A percentile compares a stretch with the other conserved stretches of the same genome.
Evolutionary conservation across 73 alveolate species (phyloP).

Genomic region (Symbiodinium pilosum): DNA sequence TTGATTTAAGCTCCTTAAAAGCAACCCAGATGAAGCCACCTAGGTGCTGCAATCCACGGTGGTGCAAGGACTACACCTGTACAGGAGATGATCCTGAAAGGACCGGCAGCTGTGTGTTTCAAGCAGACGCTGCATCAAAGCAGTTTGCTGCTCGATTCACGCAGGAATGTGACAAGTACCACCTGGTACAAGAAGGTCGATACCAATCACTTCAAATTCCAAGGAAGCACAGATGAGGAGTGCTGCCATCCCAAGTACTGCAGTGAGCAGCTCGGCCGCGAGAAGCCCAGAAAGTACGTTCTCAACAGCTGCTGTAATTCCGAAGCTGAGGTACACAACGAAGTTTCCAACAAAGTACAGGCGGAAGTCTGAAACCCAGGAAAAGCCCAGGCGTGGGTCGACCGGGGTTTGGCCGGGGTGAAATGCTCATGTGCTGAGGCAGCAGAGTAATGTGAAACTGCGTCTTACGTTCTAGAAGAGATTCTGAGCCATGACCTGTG

Average conservation of each 20-base stretch:
- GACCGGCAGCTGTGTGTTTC: not conserved
- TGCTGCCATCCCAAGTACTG: slow-evolving; percentile 79
- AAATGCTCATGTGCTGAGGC: not conserved
- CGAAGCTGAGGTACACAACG: slow-evolving; percentile 17
- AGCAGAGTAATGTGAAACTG: not conserved
- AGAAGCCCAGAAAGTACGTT: not conserved
- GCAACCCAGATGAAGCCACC: too few species aligned
- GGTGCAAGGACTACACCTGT: slow-evolving; percentile 79
- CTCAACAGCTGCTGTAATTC: not conserved
- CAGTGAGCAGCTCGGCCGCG: slow-evolving; percentile 37
- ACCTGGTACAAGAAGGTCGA: slow-evolving; percentile 69
- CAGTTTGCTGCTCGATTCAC: not conserved
- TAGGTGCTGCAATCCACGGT: slow-evolving; percentile 78
- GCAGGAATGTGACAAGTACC: slow-evolving; percentile 59
- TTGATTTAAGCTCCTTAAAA: too few species aligned
- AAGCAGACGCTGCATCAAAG: not conserved
- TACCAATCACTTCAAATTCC: slow-evolving; percentile 61
- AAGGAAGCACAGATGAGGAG: slow-evolving; percentile 81
- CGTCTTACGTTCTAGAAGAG: not conserved
- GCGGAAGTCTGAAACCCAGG: slow-evolving; percentile 59
- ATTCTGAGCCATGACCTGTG: not conserved
- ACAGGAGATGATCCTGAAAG: slow-evolving; percentile 38
- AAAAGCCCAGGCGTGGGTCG: slow-evolving; percentile 16
- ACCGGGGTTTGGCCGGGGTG: not conserved
- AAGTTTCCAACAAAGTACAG: slow-evolving; percentile 47